Evolutionary conservation across 2,329 filamentous ascomycete genomes (phyloP).

Genomic region (Cytospora chrysosperma): DNA sequence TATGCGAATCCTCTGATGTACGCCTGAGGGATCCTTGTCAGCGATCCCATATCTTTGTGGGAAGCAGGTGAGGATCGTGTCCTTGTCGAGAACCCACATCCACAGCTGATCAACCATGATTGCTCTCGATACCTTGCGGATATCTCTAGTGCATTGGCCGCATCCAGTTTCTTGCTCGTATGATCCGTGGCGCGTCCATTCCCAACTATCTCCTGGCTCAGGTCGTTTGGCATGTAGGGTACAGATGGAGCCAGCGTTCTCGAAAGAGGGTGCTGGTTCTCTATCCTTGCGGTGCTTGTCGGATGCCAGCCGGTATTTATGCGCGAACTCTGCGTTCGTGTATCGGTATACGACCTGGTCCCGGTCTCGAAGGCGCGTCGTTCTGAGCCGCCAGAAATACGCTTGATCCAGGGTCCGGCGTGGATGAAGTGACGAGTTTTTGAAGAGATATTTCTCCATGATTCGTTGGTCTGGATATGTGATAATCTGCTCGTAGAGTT

Average conservation of each 20-base stretch:
- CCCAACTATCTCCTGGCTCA: slow-evolving; percentile 8
- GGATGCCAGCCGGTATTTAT: neutral
- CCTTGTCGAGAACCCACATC: slow-evolving; percentile 34
- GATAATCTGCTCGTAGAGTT: slow-evolving; percentile 37
- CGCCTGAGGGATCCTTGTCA: slow-evolving; percentile 39
- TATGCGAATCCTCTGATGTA: slow-evolving; percentile 41
- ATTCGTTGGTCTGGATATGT: slow-evolving; percentile 37
- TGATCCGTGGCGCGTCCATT: slow-evolving; percentile 21
- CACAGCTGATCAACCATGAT: slow-evolving; percentile 35
- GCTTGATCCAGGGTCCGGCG: slow-evolving; percentile 47
- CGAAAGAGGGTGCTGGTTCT: slow-evolving; percentile 2
- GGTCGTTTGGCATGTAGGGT: neutral
- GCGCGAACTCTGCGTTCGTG: slow-evolving; percentile 29
- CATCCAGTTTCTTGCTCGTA: slow-evolving; percentile 27
- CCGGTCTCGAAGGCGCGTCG: slow-evolving; percentile 39
- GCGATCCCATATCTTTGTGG: slow-evolving; percentile 42
- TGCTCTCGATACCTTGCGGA: slow-evolving; percentile 29
- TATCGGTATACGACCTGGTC: slow-evolving; percentile 44
- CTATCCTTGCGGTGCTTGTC: neutral
- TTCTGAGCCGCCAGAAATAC: slow-evolving; percentile 41
- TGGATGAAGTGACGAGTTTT: slow-evolving; percentile 39
- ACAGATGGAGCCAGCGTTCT: slow-evolving; percentile 16
- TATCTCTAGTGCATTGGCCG: slow-evolving; percentile 29
- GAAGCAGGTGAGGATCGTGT: slow-evolving; percentile 33
- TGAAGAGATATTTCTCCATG: slow-evolving; percentile 34